phyloP scores from a whole-genome alignment of 306 rosid genomes.

The Gynostemma pentaphyllum region DNA sequence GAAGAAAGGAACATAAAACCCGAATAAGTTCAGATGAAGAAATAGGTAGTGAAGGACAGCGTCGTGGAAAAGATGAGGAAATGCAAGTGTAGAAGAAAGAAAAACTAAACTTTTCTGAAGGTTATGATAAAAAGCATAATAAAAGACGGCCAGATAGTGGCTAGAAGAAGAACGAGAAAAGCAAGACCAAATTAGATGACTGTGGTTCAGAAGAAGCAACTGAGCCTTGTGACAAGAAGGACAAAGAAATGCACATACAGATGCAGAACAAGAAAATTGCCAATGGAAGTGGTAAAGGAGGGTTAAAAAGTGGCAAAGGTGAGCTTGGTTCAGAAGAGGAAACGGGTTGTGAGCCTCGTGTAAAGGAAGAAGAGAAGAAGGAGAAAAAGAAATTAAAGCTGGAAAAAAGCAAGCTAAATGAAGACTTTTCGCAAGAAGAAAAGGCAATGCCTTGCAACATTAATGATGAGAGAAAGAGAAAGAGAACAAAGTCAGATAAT shows the following conservation, averaged over 20 bases:
- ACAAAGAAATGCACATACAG: too few species aligned
- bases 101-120: neutral
- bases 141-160: neutral
- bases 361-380: too few species aligned
- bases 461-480: neutral
- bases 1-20: neutral
- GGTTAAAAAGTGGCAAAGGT: too few species aligned
- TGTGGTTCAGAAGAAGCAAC: neutral
- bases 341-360: neutral
- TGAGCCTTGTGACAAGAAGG: too few species aligned
- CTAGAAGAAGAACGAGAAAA: neutral
- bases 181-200: neutral
- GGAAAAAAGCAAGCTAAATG: conserved; percentile 8
- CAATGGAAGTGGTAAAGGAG: too few species aligned
- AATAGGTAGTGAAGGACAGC: neutral
- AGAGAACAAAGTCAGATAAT: neutral
- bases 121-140: neutral
- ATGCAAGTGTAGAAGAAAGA: neutral
- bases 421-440: neutral
- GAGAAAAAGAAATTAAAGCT: conserved; percentile 13
- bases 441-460: neutral
- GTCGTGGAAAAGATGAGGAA: neutral
- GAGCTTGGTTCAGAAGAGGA: too few species aligned
- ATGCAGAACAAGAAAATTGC: too few species aligned
- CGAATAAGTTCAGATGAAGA: neutral